phyloP scores from a whole-genome alignment of 2,329 filamentous ascomycete genomes.

The Periconia sp. region DNA sequence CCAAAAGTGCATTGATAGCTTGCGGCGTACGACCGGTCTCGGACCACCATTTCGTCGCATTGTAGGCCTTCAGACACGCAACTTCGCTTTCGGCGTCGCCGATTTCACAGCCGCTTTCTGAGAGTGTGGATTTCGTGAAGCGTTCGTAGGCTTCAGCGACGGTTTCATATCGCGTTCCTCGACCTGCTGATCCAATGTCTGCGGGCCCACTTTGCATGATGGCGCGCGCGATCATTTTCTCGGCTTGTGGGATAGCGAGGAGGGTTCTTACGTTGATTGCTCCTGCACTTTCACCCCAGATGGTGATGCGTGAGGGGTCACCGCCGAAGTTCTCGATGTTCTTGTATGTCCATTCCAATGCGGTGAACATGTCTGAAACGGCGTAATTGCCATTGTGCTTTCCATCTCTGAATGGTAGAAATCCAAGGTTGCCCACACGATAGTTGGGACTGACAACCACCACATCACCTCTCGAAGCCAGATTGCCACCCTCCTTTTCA shows the following conservation, averaged over 20 bases:
- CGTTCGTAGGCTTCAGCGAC: not conserved
- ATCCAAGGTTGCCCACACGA: conserved; percentile 6
- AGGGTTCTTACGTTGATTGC: conserved; percentile 22
- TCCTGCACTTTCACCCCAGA: conserved; percentile 45
- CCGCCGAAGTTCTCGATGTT: conserved; percentile 43
- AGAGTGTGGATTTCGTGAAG: conserved; percentile 7
- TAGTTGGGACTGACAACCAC: conserved; percentile 12
- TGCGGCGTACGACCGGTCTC: conserved; percentile 2
- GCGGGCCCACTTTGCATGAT: conserved; percentile 10
- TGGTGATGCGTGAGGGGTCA: conserved; percentile 42
- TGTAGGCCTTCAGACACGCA: conserved; percentile 20
- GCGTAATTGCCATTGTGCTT: conserved; percentile 50
- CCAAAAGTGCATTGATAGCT: conserved; percentile 10
- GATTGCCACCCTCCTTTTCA: conserved; percentile 11
- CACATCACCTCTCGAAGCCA: conserved; percentile 13
- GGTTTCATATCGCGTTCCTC: not conserved
- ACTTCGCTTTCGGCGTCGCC: conserved; percentile 9
- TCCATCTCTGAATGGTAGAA: conserved; percentile 15
- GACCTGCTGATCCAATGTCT: not conserved
- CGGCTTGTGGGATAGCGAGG: conserved; percentile 3
- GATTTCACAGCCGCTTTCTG: conserved; percentile 20
- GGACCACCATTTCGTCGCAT: conserved; percentile 7
- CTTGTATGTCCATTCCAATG: conserved; percentile 40
- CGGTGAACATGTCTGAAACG: conserved; percentile 36
- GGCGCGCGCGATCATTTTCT: conserved; percentile 5